phyloP scores from a whole-genome alignment of 2,329 filamentous ascomycete species.

The Aureobasidium namibiae region DNA sequence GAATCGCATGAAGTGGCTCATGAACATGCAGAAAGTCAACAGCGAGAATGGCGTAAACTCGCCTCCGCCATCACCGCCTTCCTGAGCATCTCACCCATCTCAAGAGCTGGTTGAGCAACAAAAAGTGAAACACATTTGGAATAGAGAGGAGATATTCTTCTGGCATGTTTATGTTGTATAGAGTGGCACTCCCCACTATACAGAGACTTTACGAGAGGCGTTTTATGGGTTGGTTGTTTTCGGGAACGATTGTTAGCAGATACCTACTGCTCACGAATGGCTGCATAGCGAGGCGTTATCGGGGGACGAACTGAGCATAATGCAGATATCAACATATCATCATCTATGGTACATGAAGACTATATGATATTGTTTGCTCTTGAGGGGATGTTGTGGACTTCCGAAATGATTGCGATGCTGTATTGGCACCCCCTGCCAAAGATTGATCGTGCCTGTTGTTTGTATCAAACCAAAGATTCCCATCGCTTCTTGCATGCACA shows the following conservation, averaged over 20 bases:
- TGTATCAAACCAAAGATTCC: too few relatives aligned
- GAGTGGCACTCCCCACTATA: neutral
- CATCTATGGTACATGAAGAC: neutral
- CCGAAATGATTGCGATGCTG: too few relatives aligned
- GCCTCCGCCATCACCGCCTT: neutral
- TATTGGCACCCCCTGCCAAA: too few relatives aligned
- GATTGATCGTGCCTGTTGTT: neutral
- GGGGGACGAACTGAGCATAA: neutral
- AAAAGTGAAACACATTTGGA: neutral
- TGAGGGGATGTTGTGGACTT: neutral
- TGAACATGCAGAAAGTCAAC: slow-evolving; percentile 51
- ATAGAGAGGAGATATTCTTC: neutral
- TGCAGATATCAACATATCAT: neutral
- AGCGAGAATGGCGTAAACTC: slow-evolving; percentile 11
- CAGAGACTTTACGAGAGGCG: neutral
- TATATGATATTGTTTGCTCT: neutral
- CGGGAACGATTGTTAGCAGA: neutral
- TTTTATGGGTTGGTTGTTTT: neutral
- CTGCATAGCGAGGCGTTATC: slow-evolving; percentile 7
- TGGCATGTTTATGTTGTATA: slow-evolving; percentile 3
- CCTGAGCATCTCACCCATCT: neutral
- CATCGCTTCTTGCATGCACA: too few relatives aligned
- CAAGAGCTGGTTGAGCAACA: neutral
- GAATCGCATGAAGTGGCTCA: slow-evolving; percentile 63
- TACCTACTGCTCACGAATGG: neutral